phyloP scores from a whole-genome alignment of 495 filamentous ascomycete genomes.

The Talaromyces adpressus region DNA sequence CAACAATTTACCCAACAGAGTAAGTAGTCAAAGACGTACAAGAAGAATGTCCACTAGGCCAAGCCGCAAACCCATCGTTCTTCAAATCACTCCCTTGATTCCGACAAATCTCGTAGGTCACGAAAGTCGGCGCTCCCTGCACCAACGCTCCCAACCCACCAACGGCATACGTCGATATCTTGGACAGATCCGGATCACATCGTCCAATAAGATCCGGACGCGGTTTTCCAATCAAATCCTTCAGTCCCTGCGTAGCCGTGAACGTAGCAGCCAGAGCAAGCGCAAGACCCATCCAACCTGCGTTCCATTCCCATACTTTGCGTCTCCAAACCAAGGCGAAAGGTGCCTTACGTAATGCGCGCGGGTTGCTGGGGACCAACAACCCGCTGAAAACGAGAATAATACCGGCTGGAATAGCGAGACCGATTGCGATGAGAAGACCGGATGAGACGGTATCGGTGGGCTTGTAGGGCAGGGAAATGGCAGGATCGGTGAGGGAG shows the following conservation, averaged over 20 bases:
- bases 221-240: constrained; percentile 57
- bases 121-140: constrained; percentile 37
- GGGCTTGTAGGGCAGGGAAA: constrained; percentile 49
- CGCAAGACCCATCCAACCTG: constrained; percentile 56
- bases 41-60: constrained; percentile 64
- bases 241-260: constrained; percentile 55
- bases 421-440: constrained; percentile 39
- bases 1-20: neutral
- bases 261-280: constrained; percentile 47
- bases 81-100: constrained; percentile 29
- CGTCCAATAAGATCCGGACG: constrained; percentile 56
- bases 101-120: constrained; percentile 47
- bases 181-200: constrained; percentile 48
- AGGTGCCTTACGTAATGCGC: constrained; percentile 14
- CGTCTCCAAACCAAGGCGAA: constrained; percentile 28
- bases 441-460: constrained; percentile 48
- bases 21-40: constrained; percentile 32
- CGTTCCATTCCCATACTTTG: constrained; percentile 60
- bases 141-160: constrained; percentile 43
- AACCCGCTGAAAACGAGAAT: constrained; percentile 41
- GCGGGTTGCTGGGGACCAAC: constrained; percentile 40
- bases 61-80: constrained; percentile 58
- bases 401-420: constrained; percentile 48
- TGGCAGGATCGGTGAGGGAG: constrained; percentile 45
- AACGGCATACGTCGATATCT: constrained; percentile 35